Evolutionary conservation across 1,284 basidiomycete species (phyloP), one percentile per base, ranked within the genome.

Genomic region (Apiotrichum gracile): DNA sequence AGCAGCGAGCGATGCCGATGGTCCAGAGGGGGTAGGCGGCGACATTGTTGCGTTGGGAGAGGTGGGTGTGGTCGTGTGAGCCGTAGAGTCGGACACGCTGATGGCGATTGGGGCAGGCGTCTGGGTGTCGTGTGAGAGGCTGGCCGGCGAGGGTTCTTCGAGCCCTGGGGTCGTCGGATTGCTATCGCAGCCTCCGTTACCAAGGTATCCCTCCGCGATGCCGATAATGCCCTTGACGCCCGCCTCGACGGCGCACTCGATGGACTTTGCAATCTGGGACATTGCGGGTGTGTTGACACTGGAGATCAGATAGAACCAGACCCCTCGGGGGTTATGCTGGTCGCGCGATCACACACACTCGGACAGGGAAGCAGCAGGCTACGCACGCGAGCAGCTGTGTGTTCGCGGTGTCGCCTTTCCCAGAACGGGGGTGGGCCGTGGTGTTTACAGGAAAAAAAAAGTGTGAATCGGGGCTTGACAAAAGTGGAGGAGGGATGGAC

Each of bases 171-270:
- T 27, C 5, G 27, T 19, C 6, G 43, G 29, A 31, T 13, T 26
- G n/a, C 43, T 34, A 13, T 21, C 17, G 21, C 43, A 19, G n/a
- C 10, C 43, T 16, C 29, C 40, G n/a, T 17, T 19, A n/a, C 52
- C 47, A 35, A 54, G 45, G 31, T 49, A 49, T 24, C 42, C 33
- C 26, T 50, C 49, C 14, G 49, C 49, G 19, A 97, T 38, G 12
- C 57, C 64, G 41, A 69, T 58, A n/a, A 73, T 47, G 19, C 66
- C 67, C 59, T 68, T 70, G 35, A 71, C 63, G 25, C 67, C 66
- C 8, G 67, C 66, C 45, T 62, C 69, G 37, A 73, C 65, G 46
- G 67, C 61, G 45, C 55, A 53, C 24, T 67, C 68, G 10, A 72
- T 55, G 44, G 60, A 60, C 35, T 65, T 56, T 10, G 69, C 61